Evolutionary conservation across 371 early-diverging fungal genomes (phyloP), one percentile per base, ranked within the genome.

Genomic region (Mortierella sp.): DNA sequence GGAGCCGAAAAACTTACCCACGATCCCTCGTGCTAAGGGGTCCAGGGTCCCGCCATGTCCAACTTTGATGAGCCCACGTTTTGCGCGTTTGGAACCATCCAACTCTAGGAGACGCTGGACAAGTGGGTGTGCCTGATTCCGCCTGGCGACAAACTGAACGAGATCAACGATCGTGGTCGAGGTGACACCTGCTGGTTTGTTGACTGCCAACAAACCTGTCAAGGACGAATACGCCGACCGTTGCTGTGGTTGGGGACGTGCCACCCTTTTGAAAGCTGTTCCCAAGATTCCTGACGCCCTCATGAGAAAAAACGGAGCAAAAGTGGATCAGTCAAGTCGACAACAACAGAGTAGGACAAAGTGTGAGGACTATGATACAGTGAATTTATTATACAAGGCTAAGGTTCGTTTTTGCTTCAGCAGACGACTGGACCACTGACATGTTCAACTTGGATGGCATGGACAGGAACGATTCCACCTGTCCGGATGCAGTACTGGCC

Each of bases 21-120:
- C 68, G 19, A 86, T 79, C 13, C 89, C 89, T 3, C 80, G 64
- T 3, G 89, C 89, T 52, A 88, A 63, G 4, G 89, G 89, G 62
- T 89, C 89, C 54, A 89, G 62, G 0, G 89, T 89, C 24, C 89
- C 89, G 1, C 88, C 89, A 64, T 89, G 89, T 0, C 89, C 89
- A 62, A 81, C 58, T 66, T 74, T 78, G 57, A 82, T 54, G 6
- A 69, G 31, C 21, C 31, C 79, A 42, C 28, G 63, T 47, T 48
- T 73, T 47, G 58, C 81, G 50, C 58, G 71, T 61, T 65, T 79
- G 45, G 50, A 71, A 9, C 7, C 19, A 24, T 62, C 81, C 50
- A 71, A 50, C 55, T 67, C 61, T 68, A 83, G 54, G 43, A 78
- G 61, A 28, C 68, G 30, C 21, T 45, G 48, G 61, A 83, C 49